These are phyloP conservation scores for Alternaria atra DNA, from an alignment of 2,329 filamentous ascomycete genomes.

Conservation along the genomic window DNA sequence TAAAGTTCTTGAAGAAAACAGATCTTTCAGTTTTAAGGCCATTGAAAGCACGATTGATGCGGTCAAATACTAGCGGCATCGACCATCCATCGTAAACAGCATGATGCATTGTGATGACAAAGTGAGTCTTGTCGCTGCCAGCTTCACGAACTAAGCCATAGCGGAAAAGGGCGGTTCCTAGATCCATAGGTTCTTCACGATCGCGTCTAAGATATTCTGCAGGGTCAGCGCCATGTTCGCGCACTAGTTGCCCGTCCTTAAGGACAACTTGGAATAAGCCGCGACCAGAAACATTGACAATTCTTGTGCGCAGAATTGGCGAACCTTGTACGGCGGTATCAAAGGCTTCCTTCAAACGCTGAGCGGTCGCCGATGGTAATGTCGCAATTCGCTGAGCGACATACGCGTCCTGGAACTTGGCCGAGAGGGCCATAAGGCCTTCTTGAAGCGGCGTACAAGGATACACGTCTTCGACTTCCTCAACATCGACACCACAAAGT, in stretches of 20 bases:
- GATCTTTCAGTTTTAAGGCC: slow-evolving; percentile 35
- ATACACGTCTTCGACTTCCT: slow-evolving; percentile 51
- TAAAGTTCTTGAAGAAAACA: slow-evolving; percentile 58
- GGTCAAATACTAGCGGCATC: slow-evolving; percentile 48
- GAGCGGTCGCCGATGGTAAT: slow-evolving; percentile 44
- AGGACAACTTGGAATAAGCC: slow-evolving; percentile 53
- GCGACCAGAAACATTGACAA: slow-evolving; percentile 48
- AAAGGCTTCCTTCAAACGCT: slow-evolving; percentile 50
- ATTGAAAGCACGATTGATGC: slow-evolving; percentile 44
- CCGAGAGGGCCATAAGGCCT: slow-evolving; percentile 52
- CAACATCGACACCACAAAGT: slow-evolving; percentile 38
- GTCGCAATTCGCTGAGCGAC: slow-evolving; percentile 50
- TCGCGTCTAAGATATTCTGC: slow-evolving; percentile 48
- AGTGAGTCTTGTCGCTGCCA: slow-evolving; percentile 44
- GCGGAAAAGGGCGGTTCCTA: slow-evolving; percentile 51
- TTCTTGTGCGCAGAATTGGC: slow-evolving; percentile 53
- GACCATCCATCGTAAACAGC: slow-evolving; percentile 62
- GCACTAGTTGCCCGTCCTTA: slow-evolving; percentile 38
- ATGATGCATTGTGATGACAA: slow-evolving; percentile 62
- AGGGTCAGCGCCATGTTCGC: slow-evolving; percentile 41
- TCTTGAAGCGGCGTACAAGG: slow-evolving; percentile 56
- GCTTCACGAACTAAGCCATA: slow-evolving; percentile 47
- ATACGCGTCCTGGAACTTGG: slow-evolving; percentile 50
- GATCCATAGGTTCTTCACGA: slow-evolving; percentile 48
- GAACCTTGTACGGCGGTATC: slow-evolving; percentile 41